Base-by-base conservation (phyloP, 2,329 filamentous ascomycete genomes). In the Mollisia scopiformis region DNA sequence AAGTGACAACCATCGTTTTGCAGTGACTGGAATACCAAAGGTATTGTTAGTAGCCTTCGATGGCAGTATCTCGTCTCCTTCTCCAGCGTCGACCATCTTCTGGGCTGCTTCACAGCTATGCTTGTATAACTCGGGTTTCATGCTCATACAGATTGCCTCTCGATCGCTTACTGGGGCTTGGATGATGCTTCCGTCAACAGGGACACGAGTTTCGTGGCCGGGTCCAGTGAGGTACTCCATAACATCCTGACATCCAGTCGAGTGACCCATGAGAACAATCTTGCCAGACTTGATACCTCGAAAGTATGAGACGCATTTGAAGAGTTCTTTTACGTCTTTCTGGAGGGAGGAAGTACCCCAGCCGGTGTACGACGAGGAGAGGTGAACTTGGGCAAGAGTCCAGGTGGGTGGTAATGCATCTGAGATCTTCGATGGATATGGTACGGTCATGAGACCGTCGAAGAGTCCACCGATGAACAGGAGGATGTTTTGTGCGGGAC, bases 191-290 rank as follows among this genome's bases (percentile, higher is more conserved):
- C 86, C 88, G 51, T 89, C 80, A 11, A 91, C 77, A 0, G 60
- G 58, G 0, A 80, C 77, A 4, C 82, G 74, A 6, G 68, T 63
- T 50, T 68, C 62, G 31, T 68, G 60, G n/a, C 66, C 67, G 2
- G 62, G n/a, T 23, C 71, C 71, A 7, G 69, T 72, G 5, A 88
- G 71, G 66, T 90, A 91, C 67, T 89, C 84, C 75, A 90, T 81
- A 13, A 86, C 80, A 71, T 90, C 88, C 73, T 91, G 88, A 67
- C 84, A 89, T 0, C 88, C 88, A 0, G 88, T 91, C 1, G 84
- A 88, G 67, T 90, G 87, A 2, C 88, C 88, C 84, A 91, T 87
- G 14, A 90, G 73, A 27, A 88, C 84, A n/a, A 90, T 73, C 57
- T 85, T 87, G 1, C 77, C 78, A 3, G 70, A 71, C 1, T 78